Evolutionary conservation across 352 stramenopile species (phyloP).

Genomic region (Pythium rishiriense): DNA sequence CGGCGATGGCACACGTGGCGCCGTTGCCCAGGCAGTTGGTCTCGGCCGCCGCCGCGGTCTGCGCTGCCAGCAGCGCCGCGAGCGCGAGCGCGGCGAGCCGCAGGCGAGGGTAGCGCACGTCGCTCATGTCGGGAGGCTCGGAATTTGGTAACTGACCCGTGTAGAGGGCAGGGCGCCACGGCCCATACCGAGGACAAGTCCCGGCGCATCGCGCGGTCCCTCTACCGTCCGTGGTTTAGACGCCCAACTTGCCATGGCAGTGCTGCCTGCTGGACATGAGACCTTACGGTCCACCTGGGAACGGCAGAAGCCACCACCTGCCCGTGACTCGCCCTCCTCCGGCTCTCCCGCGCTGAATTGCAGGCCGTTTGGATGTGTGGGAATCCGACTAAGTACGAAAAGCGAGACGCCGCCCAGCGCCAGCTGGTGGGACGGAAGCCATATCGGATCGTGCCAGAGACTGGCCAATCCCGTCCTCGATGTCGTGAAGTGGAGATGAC

Average conservation of each 20-base stretch:
- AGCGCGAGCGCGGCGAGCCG: constrained; percentile 4
- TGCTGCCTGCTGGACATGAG: not conserved
- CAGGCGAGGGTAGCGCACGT: not conserved
- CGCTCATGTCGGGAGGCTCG: not conserved
- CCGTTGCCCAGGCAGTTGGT: constrained; percentile 25
- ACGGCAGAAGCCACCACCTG: constrained; percentile 10
- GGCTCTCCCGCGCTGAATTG: constrained; percentile 2
- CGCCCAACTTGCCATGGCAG: not conserved
- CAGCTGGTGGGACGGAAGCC: constrained; percentile 11
- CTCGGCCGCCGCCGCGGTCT: constrained; percentile 1
- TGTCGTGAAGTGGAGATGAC: not conserved
- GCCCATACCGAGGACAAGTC: not conserved
- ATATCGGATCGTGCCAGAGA: not conserved
- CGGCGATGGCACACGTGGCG: constrained; percentile 1
- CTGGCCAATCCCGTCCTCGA: not conserved
- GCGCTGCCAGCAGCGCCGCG: constrained; percentile 7
- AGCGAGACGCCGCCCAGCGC: not conserved
- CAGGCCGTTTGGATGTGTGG: not conserved
- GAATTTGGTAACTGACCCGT: constrained; percentile 10
- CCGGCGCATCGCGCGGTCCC: not conserved
- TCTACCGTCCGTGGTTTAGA: constrained; percentile 1
- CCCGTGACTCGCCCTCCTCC: not conserved
- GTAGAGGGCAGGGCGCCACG: not conserved
- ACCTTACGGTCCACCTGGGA: not conserved
- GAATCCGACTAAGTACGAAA: constrained; percentile 15